phyloP scores from a whole-genome alignment of 2,329 filamentous ascomycete genomes.

The Pseudogymnoascus sp. region DNA sequence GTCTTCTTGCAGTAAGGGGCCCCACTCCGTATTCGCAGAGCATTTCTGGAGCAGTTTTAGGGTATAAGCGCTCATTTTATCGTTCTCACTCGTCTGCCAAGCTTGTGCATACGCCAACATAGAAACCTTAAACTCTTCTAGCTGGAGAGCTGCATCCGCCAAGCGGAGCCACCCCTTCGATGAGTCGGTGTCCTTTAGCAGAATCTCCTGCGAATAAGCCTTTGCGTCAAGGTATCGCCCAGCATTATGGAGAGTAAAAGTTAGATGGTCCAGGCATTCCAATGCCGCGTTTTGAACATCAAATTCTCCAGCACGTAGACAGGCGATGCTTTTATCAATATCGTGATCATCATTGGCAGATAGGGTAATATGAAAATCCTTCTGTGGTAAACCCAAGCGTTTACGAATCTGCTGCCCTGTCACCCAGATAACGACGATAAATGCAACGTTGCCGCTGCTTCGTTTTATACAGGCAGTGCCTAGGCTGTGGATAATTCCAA shows the following conservation, averaged over 20 bases:
- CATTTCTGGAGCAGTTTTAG: conserved; percentile 2
- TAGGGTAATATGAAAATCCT: conserved; percentile 13
- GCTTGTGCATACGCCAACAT: conserved; percentile 8
- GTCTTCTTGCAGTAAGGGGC: background rate
- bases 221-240: background rate
- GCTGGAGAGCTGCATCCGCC: background rate
- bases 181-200: conserved; percentile 1
- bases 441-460: background rate
- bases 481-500: background rate
- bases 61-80: background rate
- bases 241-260: conserved; percentile 11
- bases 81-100: background rate
- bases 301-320: background rate
- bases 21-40: background rate
- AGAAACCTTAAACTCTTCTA: background rate
- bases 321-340: background rate
- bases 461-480: background rate
- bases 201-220: background rate
- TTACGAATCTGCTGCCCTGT: conserved; percentile 13
- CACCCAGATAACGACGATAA: conserved; percentile 14
- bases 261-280: conserved; percentile 14
- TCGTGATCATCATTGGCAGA: background rate
- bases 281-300: conserved; percentile 4
- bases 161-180: conserved; percentile 8
- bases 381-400: conserved; percentile 9